Evolutionary conservation across 345 rosid species (phyloP).

Genomic region (Populus simonii): DNA sequence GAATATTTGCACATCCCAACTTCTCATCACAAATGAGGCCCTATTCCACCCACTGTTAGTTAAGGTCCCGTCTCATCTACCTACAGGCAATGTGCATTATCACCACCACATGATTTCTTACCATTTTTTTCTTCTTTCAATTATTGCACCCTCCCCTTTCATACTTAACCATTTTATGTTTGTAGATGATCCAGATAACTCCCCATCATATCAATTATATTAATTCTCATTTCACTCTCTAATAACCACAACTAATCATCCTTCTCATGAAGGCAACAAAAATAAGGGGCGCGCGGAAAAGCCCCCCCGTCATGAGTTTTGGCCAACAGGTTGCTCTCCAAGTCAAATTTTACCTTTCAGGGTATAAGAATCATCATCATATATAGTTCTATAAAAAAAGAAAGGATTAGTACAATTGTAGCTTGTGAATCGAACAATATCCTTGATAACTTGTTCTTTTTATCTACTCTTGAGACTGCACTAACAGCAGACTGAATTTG

Average conservation of each 20-base stretch:
- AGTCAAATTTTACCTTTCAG: not conserved
- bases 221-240: not conserved
- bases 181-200: not conserved
- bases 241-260: not conserved
- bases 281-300: too few relatives aligned
- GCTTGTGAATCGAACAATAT: not conserved
- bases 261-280: not conserved
- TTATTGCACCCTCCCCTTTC: not conserved
- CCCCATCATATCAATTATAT: not conserved
- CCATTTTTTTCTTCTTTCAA: not conserved
- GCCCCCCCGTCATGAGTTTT: not conserved
- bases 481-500: not conserved
- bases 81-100: not conserved
- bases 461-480: not conserved
- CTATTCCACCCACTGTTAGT: not conserved
- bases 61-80: conserved; percentile 2
- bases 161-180: not conserved
- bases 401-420: not conserved
- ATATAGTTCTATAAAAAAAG: not conserved
- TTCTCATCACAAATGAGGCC: not conserved
- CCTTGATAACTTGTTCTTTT: not conserved
- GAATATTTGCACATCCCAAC: not conserved
- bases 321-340: not conserved
- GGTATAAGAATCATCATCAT: not conserved
- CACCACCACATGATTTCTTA: not conserved